These are phyloP conservation scores for Mycena citricolor DNA, from an alignment of 1,284 basidiomycete species.

Conservation along the genomic window DNA sequence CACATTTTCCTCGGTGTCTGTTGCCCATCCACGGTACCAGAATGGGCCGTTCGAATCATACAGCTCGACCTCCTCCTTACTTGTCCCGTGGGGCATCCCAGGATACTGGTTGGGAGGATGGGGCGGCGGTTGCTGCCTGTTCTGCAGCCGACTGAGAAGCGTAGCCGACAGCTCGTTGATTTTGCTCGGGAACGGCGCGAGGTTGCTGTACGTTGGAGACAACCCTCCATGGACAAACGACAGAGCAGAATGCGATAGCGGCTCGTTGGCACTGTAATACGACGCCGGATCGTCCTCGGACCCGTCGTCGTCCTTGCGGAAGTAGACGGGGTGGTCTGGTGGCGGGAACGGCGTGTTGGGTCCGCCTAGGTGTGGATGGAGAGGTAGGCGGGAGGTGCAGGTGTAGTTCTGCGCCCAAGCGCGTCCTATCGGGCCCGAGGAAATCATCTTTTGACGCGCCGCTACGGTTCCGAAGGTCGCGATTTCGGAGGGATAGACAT, in stretches of 20 bases:
- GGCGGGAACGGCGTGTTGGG: slow-evolving; percentile 69
- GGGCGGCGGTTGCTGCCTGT: slow-evolving; percentile 64
- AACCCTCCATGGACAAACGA: slow-evolving; percentile 90
- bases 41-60: slow-evolving; percentile 79
- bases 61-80: slow-evolving; percentile 64
- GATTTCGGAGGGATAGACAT: slow-evolving; percentile 80
- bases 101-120: slow-evolving; percentile 81
- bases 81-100: slow-evolving; percentile 69
- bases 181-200: slow-evolving; percentile 76
- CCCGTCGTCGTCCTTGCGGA: slow-evolving; percentile 30
- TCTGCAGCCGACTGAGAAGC: slow-evolving; percentile 65
- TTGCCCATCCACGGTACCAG: slow-evolving; percentile 91
- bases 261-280: slow-evolving; percentile 32
- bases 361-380: slow-evolving; percentile 68
- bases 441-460: slow-evolving; percentile 69
- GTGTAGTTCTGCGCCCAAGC: slow-evolving; percentile 89
- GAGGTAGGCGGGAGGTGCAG: slow-evolving; percentile 75
- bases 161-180: slow-evolving; percentile 75
- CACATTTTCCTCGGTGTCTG: slow-evolving; percentile 64
- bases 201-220: slow-evolving; percentile 67
- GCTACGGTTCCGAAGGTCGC: slow-evolving; percentile 74
- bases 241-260: slow-evolving; percentile 72
- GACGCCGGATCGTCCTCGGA: slow-evolving; percentile 28
- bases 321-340: slow-evolving; percentile 26
- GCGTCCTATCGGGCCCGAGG: slow-evolving; percentile 75